These are phyloP conservation scores for Isoetes taiwanensis DNA, from an alignment of 75 land plant species.

Conservation along the genomic window DNA sequence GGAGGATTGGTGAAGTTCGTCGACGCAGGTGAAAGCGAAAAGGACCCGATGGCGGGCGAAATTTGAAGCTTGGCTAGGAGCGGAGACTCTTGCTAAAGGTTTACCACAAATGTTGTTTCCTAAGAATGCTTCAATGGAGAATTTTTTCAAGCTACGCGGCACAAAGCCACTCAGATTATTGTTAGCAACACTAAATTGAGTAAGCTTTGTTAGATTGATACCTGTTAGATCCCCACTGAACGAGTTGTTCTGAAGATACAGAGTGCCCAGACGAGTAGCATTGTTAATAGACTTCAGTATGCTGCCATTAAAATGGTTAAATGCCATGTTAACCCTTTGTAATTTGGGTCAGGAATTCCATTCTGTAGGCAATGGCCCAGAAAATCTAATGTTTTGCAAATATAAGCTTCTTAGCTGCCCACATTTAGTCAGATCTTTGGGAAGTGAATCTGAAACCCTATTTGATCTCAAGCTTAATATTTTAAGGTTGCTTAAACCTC, in stretches of 20 bases:
- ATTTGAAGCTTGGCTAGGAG: no score
- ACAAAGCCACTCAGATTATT: background rate
- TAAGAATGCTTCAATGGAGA: no score
- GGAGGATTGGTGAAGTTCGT: no score
- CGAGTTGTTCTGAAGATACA: conserved; percentile 2
- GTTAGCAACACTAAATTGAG: background rate
- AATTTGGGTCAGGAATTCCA: background rate
- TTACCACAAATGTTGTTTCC: no score
- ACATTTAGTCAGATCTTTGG: no score
- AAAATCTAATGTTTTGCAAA: background rate
- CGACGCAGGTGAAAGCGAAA: no score
- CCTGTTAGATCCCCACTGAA: background rate
- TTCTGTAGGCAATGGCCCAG: background rate
- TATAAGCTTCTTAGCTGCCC: background rate
- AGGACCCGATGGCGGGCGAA: no score
- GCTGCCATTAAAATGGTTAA: background rate
- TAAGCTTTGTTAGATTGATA: background rate
- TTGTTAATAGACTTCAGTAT: background rate
- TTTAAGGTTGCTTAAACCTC: conserved; percentile 37
- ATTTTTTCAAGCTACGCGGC: no score
- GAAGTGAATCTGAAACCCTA: conserved; percentile 42
- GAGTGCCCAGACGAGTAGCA: background rate
- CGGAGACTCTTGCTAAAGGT: no score
- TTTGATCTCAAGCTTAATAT: conserved; percentile 41
- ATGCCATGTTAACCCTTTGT: background rate